These are phyloP conservation scores for Annona cherimola DNA, from an alignment of 164 flowering plant species.

Conservation along the genomic window DNA sequence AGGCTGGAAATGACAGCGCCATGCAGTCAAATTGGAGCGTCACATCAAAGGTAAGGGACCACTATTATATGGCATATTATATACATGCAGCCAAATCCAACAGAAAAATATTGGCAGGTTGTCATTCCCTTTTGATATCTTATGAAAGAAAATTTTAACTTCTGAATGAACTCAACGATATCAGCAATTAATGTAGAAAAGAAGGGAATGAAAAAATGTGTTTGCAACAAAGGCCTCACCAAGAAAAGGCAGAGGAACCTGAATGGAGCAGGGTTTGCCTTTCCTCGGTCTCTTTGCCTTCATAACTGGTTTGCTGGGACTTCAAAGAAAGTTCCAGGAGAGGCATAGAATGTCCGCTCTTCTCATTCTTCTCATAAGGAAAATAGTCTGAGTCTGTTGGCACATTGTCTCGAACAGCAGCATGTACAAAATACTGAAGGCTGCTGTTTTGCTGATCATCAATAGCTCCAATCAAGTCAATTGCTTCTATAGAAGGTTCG, in stretches of 20 bases:
- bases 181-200: not conserved
- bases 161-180: not conserved
- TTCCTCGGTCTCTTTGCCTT: conserved; percentile 33
- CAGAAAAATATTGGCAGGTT: too few species aligned
- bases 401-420: not conserved
- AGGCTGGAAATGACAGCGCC: too few species aligned
- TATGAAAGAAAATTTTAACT: not conserved
- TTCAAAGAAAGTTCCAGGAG: conserved; percentile 71
- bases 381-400: conserved; percentile 6
- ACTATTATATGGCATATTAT: too few species aligned
- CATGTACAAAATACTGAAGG: not conserved
- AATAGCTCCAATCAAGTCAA: conserved; percentile 74
- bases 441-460: conserved; percentile 22
- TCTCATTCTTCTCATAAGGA: conserved; percentile 20
- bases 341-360: conserved; percentile 28
- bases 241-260: conserved; percentile 73
- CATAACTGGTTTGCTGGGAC: conserved; percentile 21
- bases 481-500: conserved; percentile 48
- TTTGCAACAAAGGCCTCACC: conserved; percentile 14
- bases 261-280: conserved; percentile 57
- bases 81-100: too few species aligned
- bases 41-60: too few species aligned
- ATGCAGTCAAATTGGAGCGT: too few species aligned
- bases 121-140: too few species aligned
- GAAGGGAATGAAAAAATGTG: not conserved